phyloP scores from a whole-genome alignment of 441 rosid genomes.

The Hura crepitans region DNA sequence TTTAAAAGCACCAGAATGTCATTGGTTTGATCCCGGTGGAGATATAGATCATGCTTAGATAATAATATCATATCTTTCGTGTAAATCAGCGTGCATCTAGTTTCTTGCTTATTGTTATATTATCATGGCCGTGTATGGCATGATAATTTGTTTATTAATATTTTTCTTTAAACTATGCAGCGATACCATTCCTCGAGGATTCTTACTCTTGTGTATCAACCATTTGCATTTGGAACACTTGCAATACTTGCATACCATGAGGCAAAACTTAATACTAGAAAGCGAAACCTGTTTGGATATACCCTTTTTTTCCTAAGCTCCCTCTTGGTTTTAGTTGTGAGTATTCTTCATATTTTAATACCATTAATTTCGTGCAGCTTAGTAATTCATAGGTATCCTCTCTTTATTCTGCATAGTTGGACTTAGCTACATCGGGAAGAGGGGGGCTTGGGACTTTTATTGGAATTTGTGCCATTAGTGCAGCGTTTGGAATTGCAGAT shows the following conservation, averaged over 20 bases:
- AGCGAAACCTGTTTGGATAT: conserved; percentile 51
- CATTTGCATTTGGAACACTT: conserved; percentile 55
- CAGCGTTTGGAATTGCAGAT: conserved; percentile 64
- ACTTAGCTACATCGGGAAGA: conserved; percentile 53
- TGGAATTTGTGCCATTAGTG: conserved; percentile 47
- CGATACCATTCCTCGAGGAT: conserved; percentile 59
- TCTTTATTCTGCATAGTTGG: conserved; percentile 35
- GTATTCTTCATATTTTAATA: conserved; percentile 18
- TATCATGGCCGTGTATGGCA: neutral
- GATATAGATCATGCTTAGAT: too few relatives aligned
- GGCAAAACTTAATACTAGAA: conserved; percentile 51
- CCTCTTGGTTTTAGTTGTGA: conserved; percentile 52
- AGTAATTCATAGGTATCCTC: neutral
- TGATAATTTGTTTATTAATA: neutral
- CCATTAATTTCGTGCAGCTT: neutral
- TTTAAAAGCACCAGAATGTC: too few relatives aligned
- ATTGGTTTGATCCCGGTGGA: too few relatives aligned
- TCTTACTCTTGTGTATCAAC: conserved; percentile 68
- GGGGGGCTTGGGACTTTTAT: conserved; percentile 56
- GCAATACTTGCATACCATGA: conserved; percentile 47
- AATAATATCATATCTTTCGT: too few relatives aligned
- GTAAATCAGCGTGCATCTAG: too few relatives aligned
- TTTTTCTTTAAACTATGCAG: conserved; percentile 34
- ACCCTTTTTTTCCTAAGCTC: conserved; percentile 45
- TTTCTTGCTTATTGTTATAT: neutral